Evolutionary conservation across 2,329 filamentous ascomycete genomes (phyloP), one percentile per base, ranked within the genome.

Genomic region (Phaeosphaeria sp.): DNA sequence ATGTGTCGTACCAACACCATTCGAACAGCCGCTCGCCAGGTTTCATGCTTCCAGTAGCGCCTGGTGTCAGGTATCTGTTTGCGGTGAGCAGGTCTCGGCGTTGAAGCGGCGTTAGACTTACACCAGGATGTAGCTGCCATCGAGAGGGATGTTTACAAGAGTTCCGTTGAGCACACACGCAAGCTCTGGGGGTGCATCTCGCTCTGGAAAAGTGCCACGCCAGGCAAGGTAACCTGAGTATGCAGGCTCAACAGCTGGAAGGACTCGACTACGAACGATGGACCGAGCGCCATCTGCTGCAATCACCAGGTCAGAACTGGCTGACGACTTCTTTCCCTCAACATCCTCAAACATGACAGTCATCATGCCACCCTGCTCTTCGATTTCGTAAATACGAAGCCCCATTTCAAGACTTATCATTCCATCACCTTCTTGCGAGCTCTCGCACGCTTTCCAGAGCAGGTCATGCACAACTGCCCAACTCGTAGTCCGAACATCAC

Each of bases 1-100:
- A 52, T 7, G 22, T 22, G 52, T 68, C 71, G 62, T 82, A 83
- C 77, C 78, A 81, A 1, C 82, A 77, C 68, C 72, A 81, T 56
- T 82, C 82, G 54, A 82, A 11, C 23, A 46, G 39, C 13, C 50
- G 22, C 13, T 52, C 21, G 10, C 50, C 50, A 36, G 66, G 58
- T 13, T 63, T 57, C 18, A 77, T 72, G 17, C 62, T 67, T 1
- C 78, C 79, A 18, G 72, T 58, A 6, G 71, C 66, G 1, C 74
- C 74, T 1, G 80, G 79, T 20, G 81, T 79, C 3, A 75, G 58
- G 56, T 81, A 81, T 13, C 64, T 67, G 7, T 9, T 2, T 25
- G 11, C 1, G 10, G 23, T 55, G 6, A 59, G 51, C 10, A 25
- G 10, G 10, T 18, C 27, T 20, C 2, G 6, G 9, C n/a, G 18